Conservation (phyloP, 768 basidiomycete species). For the Pisolithus tinctorius region DNA sequence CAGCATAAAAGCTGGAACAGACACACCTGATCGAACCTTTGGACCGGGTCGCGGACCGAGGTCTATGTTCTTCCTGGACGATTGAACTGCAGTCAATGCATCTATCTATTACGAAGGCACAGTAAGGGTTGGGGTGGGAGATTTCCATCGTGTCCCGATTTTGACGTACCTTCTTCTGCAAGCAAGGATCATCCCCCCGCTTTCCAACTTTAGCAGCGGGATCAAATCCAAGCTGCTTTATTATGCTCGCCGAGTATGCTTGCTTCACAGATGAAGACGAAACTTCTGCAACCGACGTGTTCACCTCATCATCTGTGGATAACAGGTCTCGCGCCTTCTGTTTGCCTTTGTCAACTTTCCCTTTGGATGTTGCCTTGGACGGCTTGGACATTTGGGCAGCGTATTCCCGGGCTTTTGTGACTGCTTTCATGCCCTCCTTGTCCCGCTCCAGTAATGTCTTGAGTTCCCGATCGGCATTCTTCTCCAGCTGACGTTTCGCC, state of each 20-base stretch:
- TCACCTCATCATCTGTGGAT: constrained; percentile 8
- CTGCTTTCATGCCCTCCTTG: constrained; percentile 59
- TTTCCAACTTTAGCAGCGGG: constrained; percentile 54
- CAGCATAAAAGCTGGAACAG: constrained; percentile 29
- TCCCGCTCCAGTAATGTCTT: constrained; percentile 57
- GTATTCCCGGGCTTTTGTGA: constrained; percentile 53
- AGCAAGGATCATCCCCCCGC: constrained; percentile 31
- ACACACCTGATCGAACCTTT: constrained; percentile 56
- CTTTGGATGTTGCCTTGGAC: constrained; percentile 8
- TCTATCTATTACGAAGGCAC: constrained; percentile 37
- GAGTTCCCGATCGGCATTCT: constrained; percentile 56
- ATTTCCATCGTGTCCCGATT: background rate
- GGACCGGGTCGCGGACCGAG: constrained; percentile 62
- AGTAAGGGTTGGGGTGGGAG: background rate
- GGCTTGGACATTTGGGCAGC: constrained; percentile 22
- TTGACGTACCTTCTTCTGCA: constrained; percentile 52
- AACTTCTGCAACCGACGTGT: constrained; percentile 9
- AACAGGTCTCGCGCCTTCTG: constrained; percentile 11
- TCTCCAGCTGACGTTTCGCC: constrained; percentile 54
- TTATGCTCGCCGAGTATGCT: constrained; percentile 58
- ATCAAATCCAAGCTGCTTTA: constrained; percentile 76
- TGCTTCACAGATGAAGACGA: constrained; percentile 26
- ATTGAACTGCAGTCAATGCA: constrained; percentile 45
- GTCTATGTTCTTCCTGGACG: constrained; percentile 43
- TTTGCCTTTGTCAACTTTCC: constrained; percentile 8